Evolutionary conservation across 345 rosid genomes (phyloP), one percentile per base, ranked within the genome.

Genomic region (Acer negundo): DNA sequence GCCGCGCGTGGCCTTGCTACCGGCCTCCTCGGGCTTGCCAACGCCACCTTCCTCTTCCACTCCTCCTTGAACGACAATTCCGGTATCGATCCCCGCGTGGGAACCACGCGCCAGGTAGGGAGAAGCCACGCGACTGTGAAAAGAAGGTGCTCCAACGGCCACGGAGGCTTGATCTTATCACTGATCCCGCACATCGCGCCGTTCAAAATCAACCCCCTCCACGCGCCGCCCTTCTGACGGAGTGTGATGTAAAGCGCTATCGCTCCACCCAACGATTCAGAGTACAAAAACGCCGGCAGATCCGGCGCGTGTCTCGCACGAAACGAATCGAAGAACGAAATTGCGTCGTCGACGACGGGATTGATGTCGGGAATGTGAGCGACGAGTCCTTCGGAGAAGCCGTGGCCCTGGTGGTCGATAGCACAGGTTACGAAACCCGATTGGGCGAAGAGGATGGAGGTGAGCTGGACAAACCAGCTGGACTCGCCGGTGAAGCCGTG

Each of bases 171-270:
- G 86, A 96, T 84, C 80, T 90, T 96, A 69, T 78, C 86, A 73
- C 97, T 94, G 66, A 96, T 92, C 55, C 98, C 97, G 17, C 98
- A 96, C 98, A 96, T 96, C 4, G 98, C 98, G 0, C 97, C 98
- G 77, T 89, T 94, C 24, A 96, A 84, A 77, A 96, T 75, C 75
- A 96, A 79, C 26, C 98, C 99, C 28, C 86, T 82, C 99, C 98
- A 96, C 68, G 75, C 84, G 28, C 87, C 84, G 28, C 87, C 84
- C 56, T 82, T 88, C 81, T 92, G 92, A 10, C 91, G 87, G 79
- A 96, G 92, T 31, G 97, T 83, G 44, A 96, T 80, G 82, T 89
- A 96, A 23, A 96, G 82, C 16, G 97, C 81, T 15, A 96, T 96
- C 0, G 98, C 98, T 7, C 99, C 99, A 9, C 99, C 99, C 0